phyloP scores from a whole-genome alignment of 2,329 filamentous ascomycete species.

The Calcarisporium arbuscula region DNA sequence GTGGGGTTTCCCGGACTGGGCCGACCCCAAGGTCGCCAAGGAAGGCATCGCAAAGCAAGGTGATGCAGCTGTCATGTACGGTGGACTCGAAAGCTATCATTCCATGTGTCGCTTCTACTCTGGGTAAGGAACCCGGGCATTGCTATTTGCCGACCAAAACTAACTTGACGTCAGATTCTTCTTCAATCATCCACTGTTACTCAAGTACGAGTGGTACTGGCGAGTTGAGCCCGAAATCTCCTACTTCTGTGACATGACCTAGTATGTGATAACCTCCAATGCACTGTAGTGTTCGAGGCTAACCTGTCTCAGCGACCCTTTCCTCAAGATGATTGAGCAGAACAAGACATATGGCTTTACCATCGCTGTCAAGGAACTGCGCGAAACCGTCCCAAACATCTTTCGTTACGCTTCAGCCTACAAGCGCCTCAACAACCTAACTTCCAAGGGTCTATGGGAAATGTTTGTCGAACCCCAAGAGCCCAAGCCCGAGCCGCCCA shows the following conservation, averaged over 20 bases:
- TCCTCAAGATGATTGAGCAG: slow-evolving; percentile 84
- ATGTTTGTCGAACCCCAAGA: slow-evolving; percentile 87
- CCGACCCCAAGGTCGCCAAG: slow-evolving; percentile 85
- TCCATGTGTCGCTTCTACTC: slow-evolving; percentile 99
- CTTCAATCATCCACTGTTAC: slow-evolving; percentile 89
- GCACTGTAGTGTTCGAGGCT: slow-evolving; percentile 4
- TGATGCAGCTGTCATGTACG: slow-evolving; percentile 97
- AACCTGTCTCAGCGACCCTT: slow-evolving; percentile 65
- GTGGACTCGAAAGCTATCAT: slow-evolving; percentile 96
- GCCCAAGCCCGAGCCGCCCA: slow-evolving; percentile 54
- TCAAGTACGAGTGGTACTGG: slow-evolving; percentile 99
- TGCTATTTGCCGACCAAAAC: slow-evolving; percentile 4
- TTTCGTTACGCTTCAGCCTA: slow-evolving; percentile 98
- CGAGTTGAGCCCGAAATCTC: slow-evolving; percentile 98
- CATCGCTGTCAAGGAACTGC: slow-evolving; percentile 95
- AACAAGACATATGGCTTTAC: slow-evolving; percentile 99
- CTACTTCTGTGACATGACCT: slow-evolving; percentile 99
- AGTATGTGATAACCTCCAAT: slow-evolving; percentile 46
- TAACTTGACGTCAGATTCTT: slow-evolving; percentile 60
- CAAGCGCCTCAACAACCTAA: slow-evolving; percentile 85
- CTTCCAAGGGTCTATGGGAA: slow-evolving; percentile 91
- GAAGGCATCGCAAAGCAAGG: slow-evolving; percentile 96
- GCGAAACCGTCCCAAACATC: slow-evolving; percentile 96
- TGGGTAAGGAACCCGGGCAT: slow-evolving; percentile 52
- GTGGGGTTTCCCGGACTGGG: slow-evolving; percentile 98